phyloP scores from a whole-genome alignment of 768 basidiomycete genomes.

The Leccinum pellstonianum region DNA sequence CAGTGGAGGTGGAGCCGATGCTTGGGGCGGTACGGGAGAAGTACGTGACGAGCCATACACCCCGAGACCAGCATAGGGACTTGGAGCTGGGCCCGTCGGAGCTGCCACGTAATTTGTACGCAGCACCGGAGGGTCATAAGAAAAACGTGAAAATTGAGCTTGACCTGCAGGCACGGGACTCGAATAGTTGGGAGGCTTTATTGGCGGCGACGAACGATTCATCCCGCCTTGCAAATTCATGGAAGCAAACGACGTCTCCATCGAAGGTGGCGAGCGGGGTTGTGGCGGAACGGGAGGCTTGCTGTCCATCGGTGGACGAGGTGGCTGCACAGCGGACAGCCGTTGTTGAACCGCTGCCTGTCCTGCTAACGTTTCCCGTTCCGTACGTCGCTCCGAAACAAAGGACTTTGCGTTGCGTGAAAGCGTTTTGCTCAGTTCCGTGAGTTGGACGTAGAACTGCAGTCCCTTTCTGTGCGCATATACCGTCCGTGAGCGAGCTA shows the following conservation, averaged over 20 bases:
- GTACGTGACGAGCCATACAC: too few relatives aligned
- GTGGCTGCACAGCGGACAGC: conserved; percentile 42
- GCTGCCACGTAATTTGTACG: conserved; percentile 17
- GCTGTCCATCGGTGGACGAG: conserved; percentile 41
- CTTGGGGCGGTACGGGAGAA: not conserved
- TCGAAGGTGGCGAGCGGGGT: conserved; percentile 36
- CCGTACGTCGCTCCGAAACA: conserved; percentile 58
- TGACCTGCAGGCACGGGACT: conserved; percentile 6
- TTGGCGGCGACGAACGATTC: conserved; percentile 29
- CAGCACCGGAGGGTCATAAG: conserved; percentile 13
- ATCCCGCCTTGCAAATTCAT: conserved; percentile 46
- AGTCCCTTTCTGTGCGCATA: conserved; percentile 67
- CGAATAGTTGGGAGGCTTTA: conserved; percentile 28
- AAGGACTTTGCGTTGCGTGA: conserved; percentile 59
- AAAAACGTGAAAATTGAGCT: conserved; percentile 23
- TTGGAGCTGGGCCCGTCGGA: too few relatives aligned
- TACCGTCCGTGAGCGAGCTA: conserved; percentile 4
- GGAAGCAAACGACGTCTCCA: conserved; percentile 54
- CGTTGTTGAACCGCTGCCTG: conserved; percentile 74
- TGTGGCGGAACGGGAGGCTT: conserved; percentile 52
- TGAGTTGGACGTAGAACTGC: conserved; percentile 84
- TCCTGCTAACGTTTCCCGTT: conserved; percentile 65
- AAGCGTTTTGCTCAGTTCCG: conserved; percentile 58
- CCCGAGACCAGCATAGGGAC: too few relatives aligned
- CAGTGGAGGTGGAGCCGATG: conserved; percentile 23